These are phyloP conservation scores for Verticillium nonalfalfae DNA, from an alignment of 2,329 filamentous ascomycete genomes.

Conservation along the genomic window DNA sequence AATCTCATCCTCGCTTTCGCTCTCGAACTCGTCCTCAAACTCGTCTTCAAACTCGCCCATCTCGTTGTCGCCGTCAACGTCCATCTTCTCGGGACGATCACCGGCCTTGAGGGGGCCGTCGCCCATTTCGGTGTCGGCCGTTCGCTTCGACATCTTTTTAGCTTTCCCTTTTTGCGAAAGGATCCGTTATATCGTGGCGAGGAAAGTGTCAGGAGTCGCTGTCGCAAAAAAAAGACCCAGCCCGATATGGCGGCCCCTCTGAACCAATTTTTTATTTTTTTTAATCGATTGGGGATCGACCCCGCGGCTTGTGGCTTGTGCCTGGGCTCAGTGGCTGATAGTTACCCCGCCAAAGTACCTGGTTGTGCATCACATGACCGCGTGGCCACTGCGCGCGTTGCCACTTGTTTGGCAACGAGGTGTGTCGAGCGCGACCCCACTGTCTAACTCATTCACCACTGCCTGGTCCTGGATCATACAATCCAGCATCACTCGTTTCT, in stretches of 20 bases:
- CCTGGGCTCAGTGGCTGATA: constrained; percentile 1
- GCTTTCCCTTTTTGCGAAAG: neutral
- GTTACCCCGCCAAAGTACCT: constrained; percentile 5
- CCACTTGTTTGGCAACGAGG: neutral
- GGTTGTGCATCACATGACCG: neutral
- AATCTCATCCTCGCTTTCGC: constrained; percentile 82
- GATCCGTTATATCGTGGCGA: neutral
- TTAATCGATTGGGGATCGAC: constrained; percentile 1
- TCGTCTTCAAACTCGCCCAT: constrained; percentile 91
- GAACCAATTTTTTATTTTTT: neutral
- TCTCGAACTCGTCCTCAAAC: constrained; percentile 89
- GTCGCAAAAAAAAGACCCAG: neutral
- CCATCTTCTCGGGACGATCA: constrained; percentile 57
- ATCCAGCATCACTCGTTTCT: too few species aligned
- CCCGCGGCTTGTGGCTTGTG: constrained; percentile 12
- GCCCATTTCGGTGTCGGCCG: constrained; percentile 41
- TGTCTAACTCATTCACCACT: neutral
- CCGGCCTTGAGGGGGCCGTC: constrained; percentile 52
- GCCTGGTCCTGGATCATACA: too few species aligned
- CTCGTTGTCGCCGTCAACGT: constrained; percentile 54
- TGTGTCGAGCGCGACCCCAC: neutral
- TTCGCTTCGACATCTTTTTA: constrained; percentile 52
- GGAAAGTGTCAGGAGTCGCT: neutral
- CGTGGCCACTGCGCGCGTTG: constrained; percentile 5
- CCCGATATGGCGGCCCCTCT: neutral